phyloP scores from a whole-genome alignment of 1,284 basidiomycete species.

The Ceratobasidium sp. region DNA sequence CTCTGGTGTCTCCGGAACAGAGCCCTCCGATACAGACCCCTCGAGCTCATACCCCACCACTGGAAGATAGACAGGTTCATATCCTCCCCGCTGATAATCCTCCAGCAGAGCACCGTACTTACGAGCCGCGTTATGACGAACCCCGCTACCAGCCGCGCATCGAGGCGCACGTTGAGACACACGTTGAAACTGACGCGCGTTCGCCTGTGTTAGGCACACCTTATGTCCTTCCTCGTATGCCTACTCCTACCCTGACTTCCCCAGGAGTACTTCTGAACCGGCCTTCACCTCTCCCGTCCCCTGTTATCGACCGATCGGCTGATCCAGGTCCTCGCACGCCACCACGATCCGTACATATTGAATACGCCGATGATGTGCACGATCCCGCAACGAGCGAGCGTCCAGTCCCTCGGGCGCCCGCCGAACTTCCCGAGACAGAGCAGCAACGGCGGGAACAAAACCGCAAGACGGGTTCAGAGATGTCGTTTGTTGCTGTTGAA shows the following conservation, averaged over 20 bases:
- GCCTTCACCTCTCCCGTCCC: slow-evolving; percentile 32
- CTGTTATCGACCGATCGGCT: slow-evolving; percentile 12
- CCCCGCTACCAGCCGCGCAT: slow-evolving; percentile 20
- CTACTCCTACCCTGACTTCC: slow-evolving; percentile 28
- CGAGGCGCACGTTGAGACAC: slow-evolving; percentile 15
- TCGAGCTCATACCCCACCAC: slow-evolving; percentile 18
- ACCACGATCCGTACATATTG: slow-evolving; percentile 32
- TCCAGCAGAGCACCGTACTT: not conserved
- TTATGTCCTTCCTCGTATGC: slow-evolving; percentile 42
- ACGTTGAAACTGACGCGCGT: slow-evolving; percentile 7
- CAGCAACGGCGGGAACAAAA: slow-evolving; percentile 34
- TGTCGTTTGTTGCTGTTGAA: slow-evolving; percentile 40
- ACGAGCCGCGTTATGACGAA: no score
- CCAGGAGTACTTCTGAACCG: slow-evolving; percentile 32
- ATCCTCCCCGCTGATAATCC: slow-evolving; percentile 26
- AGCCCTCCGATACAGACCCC: slow-evolving; percentile 38
- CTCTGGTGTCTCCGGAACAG: slow-evolving; percentile 17
- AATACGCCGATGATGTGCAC: slow-evolving; percentile 1
- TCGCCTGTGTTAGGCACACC: slow-evolving; percentile 33
- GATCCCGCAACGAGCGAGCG: slow-evolving; percentile 4
- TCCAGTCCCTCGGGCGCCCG: slow-evolving; percentile 16
- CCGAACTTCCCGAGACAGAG: slow-evolving; percentile 19
- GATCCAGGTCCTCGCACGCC: slow-evolving; percentile 13
- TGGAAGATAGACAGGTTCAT: slow-evolving; percentile 24
- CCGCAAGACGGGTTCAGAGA: slow-evolving; percentile 42